Conservation (phyloP, 352 stramenopile species). For the Saprolegnia parasitica region DNA sequence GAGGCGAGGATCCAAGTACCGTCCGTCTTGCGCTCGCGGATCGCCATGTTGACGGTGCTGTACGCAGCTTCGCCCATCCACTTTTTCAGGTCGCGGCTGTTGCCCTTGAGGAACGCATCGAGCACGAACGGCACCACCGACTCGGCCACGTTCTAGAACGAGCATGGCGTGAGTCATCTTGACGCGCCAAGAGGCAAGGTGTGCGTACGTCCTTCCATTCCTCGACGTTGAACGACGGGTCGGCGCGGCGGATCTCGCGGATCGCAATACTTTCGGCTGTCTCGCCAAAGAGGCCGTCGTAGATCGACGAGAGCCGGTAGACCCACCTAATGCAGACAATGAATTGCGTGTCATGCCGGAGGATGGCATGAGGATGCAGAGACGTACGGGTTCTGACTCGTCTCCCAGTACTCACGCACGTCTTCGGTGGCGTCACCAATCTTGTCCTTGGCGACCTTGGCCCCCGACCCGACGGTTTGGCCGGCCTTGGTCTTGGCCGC, state of each 20-base stretch:
- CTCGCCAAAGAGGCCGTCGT: conserved; percentile 96
- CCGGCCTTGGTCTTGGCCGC: conserved; percentile 70
- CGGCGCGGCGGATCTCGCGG: conserved; percentile 91
- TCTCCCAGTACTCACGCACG: conserved; percentile 95
- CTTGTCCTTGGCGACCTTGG: conserved; percentile 76
- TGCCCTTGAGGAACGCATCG: conserved; percentile 92
- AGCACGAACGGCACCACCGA: conserved; percentile 93
- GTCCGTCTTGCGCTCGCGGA: conserved; percentile 92
- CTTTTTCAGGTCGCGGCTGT: conserved; percentile 94
- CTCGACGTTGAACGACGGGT: conserved; percentile 96
- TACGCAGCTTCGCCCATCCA: conserved; percentile 95
- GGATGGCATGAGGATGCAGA: neutral
- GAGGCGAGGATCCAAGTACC: conserved; percentile 35
- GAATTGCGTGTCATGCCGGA: neutral
- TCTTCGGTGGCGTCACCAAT: conserved; percentile 77
- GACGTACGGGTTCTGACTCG: conserved; percentile 95
- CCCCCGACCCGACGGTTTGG: conserved; percentile 61
- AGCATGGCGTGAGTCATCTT: neutral
- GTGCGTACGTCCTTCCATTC: conserved; percentile 88
- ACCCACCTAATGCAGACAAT: conserved; percentile 63
- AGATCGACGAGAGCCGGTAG: conserved; percentile 96
- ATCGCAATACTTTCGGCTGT: conserved; percentile 94
- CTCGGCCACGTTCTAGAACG: conserved; percentile 87
- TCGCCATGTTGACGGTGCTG: conserved; percentile 92
- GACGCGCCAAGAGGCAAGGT: conserved; percentile 1